Conservation (phyloP, 495 filamentous ascomycete species). For the Clohesyomyces aquaticus region DNA sequence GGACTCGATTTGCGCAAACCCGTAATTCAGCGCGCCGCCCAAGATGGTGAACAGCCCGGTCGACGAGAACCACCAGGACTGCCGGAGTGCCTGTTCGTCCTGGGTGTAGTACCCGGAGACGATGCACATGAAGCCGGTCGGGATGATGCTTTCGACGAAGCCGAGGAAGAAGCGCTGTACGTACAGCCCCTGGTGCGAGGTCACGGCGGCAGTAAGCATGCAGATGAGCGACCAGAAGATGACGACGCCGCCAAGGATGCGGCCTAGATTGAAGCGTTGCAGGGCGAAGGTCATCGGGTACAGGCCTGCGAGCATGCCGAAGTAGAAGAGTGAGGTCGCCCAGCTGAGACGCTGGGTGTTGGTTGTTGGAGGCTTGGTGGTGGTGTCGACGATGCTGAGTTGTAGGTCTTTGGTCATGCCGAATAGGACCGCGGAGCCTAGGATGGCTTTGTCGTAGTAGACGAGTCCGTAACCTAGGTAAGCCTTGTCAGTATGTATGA, state of each 20-base stretch:
- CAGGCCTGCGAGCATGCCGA: conserved; percentile 72
- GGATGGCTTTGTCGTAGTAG: conserved; percentile 79
- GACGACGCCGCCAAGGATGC: conserved; percentile 65
- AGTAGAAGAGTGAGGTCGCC: conserved; percentile 80
- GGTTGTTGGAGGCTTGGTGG: conserved; percentile 58
- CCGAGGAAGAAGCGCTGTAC: conserved; percentile 74
- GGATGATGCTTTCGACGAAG: conserved; percentile 68
- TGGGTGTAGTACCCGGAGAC: conserved; percentile 70
- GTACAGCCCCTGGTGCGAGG: conserved; percentile 65
- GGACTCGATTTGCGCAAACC: conserved; percentile 65
- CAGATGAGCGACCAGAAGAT: conserved; percentile 69
- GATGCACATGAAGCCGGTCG: conserved; percentile 70
- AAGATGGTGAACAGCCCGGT: conserved; percentile 71
- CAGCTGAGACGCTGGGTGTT: conserved; percentile 69
- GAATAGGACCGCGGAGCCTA: conserved; percentile 72
- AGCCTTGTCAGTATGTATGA: conserved; percentile 1
- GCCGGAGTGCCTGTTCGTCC: conserved; percentile 66
- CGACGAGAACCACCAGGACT: conserved; percentile 71
- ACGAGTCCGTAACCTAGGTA: conserved; percentile 65
- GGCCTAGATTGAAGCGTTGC: conserved; percentile 66
- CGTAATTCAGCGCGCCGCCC: conserved; percentile 69
- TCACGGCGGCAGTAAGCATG: conserved; percentile 69
- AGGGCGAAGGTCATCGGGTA: conserved; percentile 73
- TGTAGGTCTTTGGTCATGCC: conserved; percentile 73
- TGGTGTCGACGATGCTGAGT: conserved; percentile 57